Evolutionary conservation across 2,329 filamentous ascomycete genomes (phyloP).

Genomic region (Colletotrichum tropicicola): DNA sequence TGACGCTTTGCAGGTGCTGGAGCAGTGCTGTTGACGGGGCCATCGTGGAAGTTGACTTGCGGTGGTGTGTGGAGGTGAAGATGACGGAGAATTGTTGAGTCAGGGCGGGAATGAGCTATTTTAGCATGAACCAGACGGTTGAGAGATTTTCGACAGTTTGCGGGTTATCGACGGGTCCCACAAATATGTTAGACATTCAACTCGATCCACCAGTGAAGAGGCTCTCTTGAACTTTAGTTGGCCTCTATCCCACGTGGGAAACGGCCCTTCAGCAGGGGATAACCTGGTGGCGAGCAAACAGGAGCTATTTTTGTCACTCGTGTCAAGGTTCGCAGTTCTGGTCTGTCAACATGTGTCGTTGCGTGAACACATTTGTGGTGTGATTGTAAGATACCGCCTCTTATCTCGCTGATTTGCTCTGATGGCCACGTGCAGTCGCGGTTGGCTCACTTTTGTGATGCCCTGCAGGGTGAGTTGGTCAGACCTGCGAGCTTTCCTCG

Average conservation of each 20-base stretch:
- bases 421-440: neutral
- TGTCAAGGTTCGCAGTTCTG: neutral
- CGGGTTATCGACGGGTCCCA: neutral
- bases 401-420: no score
- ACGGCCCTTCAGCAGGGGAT: neutral
- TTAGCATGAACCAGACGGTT: conserved; percentile 14
- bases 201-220: conserved; percentile 14
- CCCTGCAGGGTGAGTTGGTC: neutral
- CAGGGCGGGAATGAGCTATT: conserved; percentile 19
- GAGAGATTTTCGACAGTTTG: conserved; percentile 21
- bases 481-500: neutral
- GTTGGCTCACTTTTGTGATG: neutral
- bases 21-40: conserved; percentile 3
- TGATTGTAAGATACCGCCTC: no score
- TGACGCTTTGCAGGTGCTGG: conserved; percentile 33
- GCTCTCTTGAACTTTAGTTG: neutral
- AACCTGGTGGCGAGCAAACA: neutral
- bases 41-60: neutral
- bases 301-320: neutral
- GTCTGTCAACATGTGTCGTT: no score
- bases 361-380: no score
- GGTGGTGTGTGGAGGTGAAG: neutral
- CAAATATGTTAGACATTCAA: neutral
- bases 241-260: neutral
- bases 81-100: conserved; percentile 11